phyloP scores from a whole-genome alignment of 768 basidiomycete species.

The Chlorophyllum brunneum region DNA sequence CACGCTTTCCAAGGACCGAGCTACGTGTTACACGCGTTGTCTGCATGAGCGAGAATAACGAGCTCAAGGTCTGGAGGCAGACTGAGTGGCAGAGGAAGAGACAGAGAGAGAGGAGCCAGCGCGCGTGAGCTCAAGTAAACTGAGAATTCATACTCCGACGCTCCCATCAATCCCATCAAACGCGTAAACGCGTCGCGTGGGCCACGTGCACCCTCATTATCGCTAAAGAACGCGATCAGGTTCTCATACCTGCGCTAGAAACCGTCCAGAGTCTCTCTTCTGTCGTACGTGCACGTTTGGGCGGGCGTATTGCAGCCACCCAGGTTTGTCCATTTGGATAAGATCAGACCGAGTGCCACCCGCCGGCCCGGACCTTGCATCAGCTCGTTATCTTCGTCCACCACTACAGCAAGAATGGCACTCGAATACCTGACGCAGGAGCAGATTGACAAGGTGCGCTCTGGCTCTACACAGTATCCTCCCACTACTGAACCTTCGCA shows the following conservation, averaged over 20 bases:
- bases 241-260: too few relatives aligned
- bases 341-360: slow-evolving; percentile 5
- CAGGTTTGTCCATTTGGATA: too few relatives aligned
- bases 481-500: slow-evolving; percentile 11
- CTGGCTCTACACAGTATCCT: not conserved
- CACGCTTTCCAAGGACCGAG: slow-evolving; percentile 51
- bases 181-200: slow-evolving; percentile 13
- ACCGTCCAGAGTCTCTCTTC: too few relatives aligned
- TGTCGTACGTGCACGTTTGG: too few relatives aligned
- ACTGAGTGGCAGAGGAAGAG: slow-evolving; percentile 1
- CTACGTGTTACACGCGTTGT: slow-evolving; percentile 38
- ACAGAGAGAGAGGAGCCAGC: slow-evolving; percentile 12
- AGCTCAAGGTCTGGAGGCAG: slow-evolving; percentile 10
- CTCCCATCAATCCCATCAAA: slow-evolving; percentile 13
- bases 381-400: not conserved
- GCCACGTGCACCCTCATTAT: slow-evolving; percentile 8
- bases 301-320: too few relatives aligned
- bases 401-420: not conserved
- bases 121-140: slow-evolving; percentile 11
- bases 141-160: slow-evolving; percentile 8
- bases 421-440: slow-evolving; percentile 47
- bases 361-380: not conserved
- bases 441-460: slow-evolving; percentile 55
- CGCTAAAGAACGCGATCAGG: too few relatives aligned
- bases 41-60: slow-evolving; percentile 30